Evolutionary conservation across 345 rosid genomes (phyloP).

Genomic region (Anacardium occidentale): DNA sequence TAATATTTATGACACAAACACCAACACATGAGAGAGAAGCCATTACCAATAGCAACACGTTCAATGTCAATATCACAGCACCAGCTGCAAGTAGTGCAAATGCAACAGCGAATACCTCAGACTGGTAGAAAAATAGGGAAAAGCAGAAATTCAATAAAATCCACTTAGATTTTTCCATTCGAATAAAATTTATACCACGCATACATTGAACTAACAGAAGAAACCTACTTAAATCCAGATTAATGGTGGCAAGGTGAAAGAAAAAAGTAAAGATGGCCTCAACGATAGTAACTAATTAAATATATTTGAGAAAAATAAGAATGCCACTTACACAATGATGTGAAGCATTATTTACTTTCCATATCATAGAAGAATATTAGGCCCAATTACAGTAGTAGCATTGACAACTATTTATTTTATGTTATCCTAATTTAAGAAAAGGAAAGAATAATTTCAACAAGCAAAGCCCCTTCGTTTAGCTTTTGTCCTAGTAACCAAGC

Average conservation of each 20-base stretch:
- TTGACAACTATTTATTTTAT: not conserved
- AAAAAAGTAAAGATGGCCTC: not conserved
- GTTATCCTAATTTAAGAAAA: not conserved
- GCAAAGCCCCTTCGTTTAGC: not conserved
- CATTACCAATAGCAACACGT: constrained; percentile 84
- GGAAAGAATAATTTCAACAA: not conserved
- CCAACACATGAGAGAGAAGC: not conserved
- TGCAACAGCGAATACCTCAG: constrained; percentile 96
- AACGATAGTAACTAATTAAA: not conserved
- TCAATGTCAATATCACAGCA: constrained; percentile 87
- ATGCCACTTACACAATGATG: not conserved
- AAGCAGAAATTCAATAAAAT: not conserved
- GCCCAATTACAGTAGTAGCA: not conserved
- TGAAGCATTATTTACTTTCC: not conserved
- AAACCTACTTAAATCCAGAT: not conserved
- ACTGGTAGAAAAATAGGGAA: constrained; percentile 38
- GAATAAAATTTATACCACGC: not conserved
- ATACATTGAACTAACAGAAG: not conserved
- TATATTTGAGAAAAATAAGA: not conserved
- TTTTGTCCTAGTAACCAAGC: not conserved
- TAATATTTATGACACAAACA: not conserved
- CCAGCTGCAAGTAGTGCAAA: constrained; percentile 96
- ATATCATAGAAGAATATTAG: not conserved
- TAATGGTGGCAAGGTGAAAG: not conserved
- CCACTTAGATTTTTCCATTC: not conserved